Percentiles rank a stretch among this genome's conserved stretches.
phyloP scores from a whole-genome alignment of 306 rosid species.

The Malus sylvestris region DNA sequence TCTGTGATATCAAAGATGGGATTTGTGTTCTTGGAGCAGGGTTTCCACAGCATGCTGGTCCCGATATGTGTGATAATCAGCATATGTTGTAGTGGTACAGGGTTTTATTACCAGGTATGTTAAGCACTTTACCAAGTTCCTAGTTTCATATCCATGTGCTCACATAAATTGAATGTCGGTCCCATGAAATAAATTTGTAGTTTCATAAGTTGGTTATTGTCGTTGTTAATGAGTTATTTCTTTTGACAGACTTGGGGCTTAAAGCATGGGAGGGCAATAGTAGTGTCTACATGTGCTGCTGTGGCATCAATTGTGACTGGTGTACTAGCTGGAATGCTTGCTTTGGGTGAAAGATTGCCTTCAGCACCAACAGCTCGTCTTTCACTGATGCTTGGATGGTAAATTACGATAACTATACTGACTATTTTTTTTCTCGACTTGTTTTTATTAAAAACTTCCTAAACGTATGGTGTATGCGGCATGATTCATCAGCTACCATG shows the following conservation, averaged over 20 bases:
- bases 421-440: background rate
- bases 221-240: background rate
- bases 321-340: conserved; percentile 96
- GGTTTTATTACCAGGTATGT: conserved; percentile 87
- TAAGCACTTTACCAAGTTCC: background rate
- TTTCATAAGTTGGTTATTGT: background rate
- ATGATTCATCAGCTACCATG: background rate
- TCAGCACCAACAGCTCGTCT: conserved; percentile 76
- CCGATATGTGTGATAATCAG: conserved; percentile 73
- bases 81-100: conserved; percentile 68
- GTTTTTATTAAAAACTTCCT: background rate
- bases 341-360: conserved; percentile 88
- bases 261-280: conserved; percentile 93
- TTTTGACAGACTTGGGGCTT: conserved; percentile 76
- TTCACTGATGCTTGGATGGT: conserved; percentile 88
- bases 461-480: background rate
- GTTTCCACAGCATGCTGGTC: conserved; percentile 67
- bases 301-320: conserved; percentile 96
- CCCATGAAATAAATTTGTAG: background rate
- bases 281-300: conserved; percentile 90
- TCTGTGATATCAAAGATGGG: conserved; percentile 97
- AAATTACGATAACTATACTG: conserved; percentile 15
- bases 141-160: conserved; percentile 4
- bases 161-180: background rate
- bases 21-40: conserved; percentile 86